Evolutionary conservation across 192 early-diverging fungal genomes (phyloP).

Genomic region (Pilobolus umbonatus): DNA sequence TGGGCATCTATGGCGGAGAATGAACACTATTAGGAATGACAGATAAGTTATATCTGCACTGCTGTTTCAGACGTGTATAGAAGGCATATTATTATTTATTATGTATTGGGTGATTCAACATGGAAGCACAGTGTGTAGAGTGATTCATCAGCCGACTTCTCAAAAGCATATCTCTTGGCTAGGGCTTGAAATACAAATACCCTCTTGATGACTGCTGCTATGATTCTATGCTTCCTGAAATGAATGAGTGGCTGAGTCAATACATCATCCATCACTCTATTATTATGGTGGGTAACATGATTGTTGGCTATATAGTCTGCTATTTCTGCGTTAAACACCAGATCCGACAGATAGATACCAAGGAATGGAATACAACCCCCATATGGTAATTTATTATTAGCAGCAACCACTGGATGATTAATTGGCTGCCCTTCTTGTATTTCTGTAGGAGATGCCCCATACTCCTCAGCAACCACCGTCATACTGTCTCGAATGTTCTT

Average conservation of each 20-base stretch:
- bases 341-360: constrained; percentile 54
- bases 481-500: constrained; percentile 52
- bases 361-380: constrained; percentile 59
- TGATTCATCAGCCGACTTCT: constrained; percentile 18
- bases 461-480: constrained; percentile 48
- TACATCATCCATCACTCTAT: constrained; percentile 7
- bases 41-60: no score
- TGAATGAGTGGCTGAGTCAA: constrained; percentile 43
- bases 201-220: constrained; percentile 53
- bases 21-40: no score
- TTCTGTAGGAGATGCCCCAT: constrained; percentile 41
- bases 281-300: background rate
- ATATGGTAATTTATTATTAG: constrained; percentile 30
- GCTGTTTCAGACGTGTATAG: no score
- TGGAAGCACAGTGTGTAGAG: constrained; percentile 31
- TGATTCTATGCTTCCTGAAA: constrained; percentile 52
- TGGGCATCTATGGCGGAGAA: no score
- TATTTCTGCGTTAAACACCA: constrained; percentile 52
- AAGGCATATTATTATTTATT: constrained; percentile 13
- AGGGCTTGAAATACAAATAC: constrained; percentile 51
- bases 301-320: constrained; percentile 40
- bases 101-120: constrained; percentile 14
- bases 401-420: background rate
- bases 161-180: constrained; percentile 48
- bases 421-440: constrained; percentile 25